These are phyloP conservation scores for Pluteus cervinus DNA, from an alignment of 768 basidiomycete genomes.

Conservation along the genomic window DNA sequence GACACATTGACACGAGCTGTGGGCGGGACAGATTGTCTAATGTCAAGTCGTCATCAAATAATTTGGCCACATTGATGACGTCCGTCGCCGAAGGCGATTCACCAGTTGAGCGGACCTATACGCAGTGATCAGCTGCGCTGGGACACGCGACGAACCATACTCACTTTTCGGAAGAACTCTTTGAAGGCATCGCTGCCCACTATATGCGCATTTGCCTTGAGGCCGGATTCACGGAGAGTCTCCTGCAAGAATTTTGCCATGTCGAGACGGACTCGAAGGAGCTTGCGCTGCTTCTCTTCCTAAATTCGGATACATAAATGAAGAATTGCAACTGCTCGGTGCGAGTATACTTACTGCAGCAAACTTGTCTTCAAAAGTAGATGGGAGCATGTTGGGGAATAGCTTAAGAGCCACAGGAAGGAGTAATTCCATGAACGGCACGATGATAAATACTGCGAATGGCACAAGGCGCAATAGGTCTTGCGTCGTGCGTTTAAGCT, in stretches of 20 bases:
- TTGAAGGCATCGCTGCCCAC: constrained; percentile 95
- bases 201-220: constrained; percentile 90
- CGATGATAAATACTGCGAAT: constrained; percentile 89
- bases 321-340: background rate
- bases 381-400: constrained; percentile 98
- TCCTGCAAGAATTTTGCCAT: constrained; percentile 99
- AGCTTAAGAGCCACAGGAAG: constrained; percentile 94
- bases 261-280: constrained; percentile 89
- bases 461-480: constrained; percentile 91
- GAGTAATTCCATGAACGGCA: constrained; percentile 98
- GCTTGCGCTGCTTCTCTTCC: constrained; percentile 97
- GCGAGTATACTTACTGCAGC: constrained; percentile 55
- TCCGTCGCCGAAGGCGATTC: constrained; percentile 87
- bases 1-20: constrained; percentile 95
- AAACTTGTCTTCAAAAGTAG: constrained; percentile 97
- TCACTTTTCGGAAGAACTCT: constrained; percentile 96
- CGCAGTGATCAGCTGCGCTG: background rate
- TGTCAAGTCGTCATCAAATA: constrained; percentile 97
- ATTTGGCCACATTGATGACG: constrained; percentile 89
- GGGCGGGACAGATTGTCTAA: constrained; percentile 97
- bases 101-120: constrained; percentile 85
- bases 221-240: constrained; percentile 88
- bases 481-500: constrained; percentile 91
- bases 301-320: constrained; percentile 21
- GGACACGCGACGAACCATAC: constrained; percentile 5